phyloP scores from a whole-genome alignment of 75 land plant species.

The Cunninghamia lanceolata region DNA sequence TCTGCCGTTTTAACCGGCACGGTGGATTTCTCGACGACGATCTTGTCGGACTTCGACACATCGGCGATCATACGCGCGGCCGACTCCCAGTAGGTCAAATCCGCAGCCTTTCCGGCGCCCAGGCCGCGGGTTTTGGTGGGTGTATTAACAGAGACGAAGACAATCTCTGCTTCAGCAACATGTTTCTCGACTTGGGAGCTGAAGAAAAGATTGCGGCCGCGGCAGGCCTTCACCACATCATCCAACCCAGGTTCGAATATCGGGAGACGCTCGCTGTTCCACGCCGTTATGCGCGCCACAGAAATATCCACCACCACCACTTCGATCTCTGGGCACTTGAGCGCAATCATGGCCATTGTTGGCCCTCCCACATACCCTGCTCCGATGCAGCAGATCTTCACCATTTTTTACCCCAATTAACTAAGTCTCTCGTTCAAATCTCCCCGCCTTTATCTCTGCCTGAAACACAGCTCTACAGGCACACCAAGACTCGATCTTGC shows the following conservation, averaged over 20 bases:
- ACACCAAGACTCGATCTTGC: no score
- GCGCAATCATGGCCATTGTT: constrained; percentile 89
- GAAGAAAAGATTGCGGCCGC: constrained; percentile 76
- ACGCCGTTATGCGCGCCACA: constrained; percentile 61
- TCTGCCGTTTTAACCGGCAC: constrained; percentile 84
- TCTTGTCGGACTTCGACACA: constrained; percentile 77
- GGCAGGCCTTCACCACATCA: constrained; percentile 73
- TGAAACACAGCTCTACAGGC: no score
- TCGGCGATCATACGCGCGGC: constrained; percentile 68
- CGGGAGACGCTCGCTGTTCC: constrained; percentile 89
- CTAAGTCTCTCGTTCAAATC: constrained; percentile 2
- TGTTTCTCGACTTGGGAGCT: constrained; percentile 75
- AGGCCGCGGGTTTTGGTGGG: constrained; percentile 91
- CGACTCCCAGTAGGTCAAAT: constrained; percentile 48
- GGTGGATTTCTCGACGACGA: constrained; percentile 88
- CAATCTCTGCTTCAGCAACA: constrained; percentile 55
- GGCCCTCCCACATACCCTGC: constrained; percentile 95
- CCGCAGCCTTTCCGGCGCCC: constrained; percentile 50
- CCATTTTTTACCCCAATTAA: constrained; percentile 24
- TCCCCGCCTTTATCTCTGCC: neutral
- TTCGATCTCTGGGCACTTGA: constrained; percentile 75
- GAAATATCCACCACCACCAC: constrained; percentile 85
- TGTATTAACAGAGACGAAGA: constrained; percentile 81
- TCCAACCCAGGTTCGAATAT: constrained; percentile 89
- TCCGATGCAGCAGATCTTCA: constrained; percentile 79